phyloP scores from a whole-genome alignment of 1,284 basidiomycete species.

The Moesziomyces aphidis region DNA sequence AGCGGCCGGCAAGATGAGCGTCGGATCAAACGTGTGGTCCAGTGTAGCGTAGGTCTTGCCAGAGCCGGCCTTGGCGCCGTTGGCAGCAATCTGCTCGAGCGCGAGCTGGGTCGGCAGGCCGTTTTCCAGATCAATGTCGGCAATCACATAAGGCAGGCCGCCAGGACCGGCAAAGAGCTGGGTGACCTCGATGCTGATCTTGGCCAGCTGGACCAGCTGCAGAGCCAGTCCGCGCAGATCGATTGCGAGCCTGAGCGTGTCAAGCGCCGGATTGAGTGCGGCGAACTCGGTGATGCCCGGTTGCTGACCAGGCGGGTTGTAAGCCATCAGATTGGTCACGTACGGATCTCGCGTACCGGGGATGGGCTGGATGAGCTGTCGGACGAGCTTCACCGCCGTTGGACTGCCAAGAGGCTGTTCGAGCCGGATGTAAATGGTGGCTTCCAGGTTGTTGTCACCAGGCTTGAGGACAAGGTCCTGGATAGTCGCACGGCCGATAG shows the following conservation, averaged over 20 bases:
- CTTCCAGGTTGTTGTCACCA: conserved; percentile 72
- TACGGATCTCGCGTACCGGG: conserved; percentile 6
- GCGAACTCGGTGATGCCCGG: conserved; percentile 70
- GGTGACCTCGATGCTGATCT: conserved; percentile 27
- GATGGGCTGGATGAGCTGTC: conserved; percentile 52
- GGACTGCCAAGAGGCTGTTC: conserved; percentile 74
- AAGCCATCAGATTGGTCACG: conserved; percentile 72
- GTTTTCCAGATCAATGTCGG: conserved; percentile 5
- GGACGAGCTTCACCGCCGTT: conserved; percentile 71
- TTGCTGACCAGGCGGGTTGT: conserved; percentile 74
- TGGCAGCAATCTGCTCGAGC: conserved; percentile 2
- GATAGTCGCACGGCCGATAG: conserved; percentile 69
- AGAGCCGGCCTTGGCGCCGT: conserved; percentile 9
- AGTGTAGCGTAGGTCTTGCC: conserved; percentile 13
- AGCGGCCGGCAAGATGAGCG: conserved; percentile 1
- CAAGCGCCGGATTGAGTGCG: conserved; percentile 8
- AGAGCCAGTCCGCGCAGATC: conserved; percentile 70
- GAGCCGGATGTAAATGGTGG: conserved; percentile 78
- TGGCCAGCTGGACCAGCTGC: conserved; percentile 26
- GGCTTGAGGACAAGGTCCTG: conserved; percentile 71
- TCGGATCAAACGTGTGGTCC: conserved; percentile 9
- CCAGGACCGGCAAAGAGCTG: conserved; percentile 18
- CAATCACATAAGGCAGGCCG: conserved; percentile 5
- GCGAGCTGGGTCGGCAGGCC: conserved; percentile 6
- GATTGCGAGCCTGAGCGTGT: conserved; percentile 71